These are phyloP conservation scores for Linum usitatissimum DNA, from an alignment of 345 rosid species.

Conservation along the genomic window DNA sequence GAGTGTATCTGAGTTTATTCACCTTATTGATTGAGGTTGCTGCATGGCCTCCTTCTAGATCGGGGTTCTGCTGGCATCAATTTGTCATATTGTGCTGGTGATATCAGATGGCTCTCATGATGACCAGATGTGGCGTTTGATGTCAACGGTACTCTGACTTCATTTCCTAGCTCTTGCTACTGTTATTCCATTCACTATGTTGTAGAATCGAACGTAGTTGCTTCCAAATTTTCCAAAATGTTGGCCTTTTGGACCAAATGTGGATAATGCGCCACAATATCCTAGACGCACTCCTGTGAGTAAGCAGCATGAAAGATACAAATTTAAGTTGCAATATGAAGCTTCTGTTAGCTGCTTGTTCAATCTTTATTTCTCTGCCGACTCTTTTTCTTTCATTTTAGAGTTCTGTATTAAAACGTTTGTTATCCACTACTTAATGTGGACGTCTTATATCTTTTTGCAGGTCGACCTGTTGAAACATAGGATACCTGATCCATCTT, in stretches of 20 bases:
- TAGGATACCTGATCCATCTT: slow-evolving; percentile 79
- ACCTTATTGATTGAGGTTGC: slow-evolving; percentile 22
- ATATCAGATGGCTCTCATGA: slow-evolving; percentile 75
- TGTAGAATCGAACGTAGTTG: neutral
- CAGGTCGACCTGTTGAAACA: slow-evolving; percentile 86
- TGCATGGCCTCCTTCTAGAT: slow-evolving; percentile 63
- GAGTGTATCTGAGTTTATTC: slow-evolving; percentile 13
- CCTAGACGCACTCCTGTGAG: neutral
- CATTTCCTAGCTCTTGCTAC: slow-evolving; percentile 2
- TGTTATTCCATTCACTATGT: neutral
- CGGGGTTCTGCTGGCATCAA: slow-evolving; percentile 64
- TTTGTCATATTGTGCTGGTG: slow-evolving; percentile 73
- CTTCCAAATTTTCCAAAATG: neutral
- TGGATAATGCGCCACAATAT: neutral
- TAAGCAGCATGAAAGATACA: neutral
- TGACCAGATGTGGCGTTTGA: slow-evolving; percentile 48
- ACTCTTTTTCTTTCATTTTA: neutral
- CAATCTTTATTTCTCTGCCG: neutral
- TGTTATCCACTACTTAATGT: neutral
- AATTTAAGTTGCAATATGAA: neutral
- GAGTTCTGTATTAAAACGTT: neutral
- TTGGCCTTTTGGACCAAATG: neutral
- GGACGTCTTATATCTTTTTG: slow-evolving; percentile 1
- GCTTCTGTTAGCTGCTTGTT: neutral
- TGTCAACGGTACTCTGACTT: slow-evolving; percentile 44